Evolutionary conservation across 495 filamentous ascomycete species (phyloP).

Genomic region (Talaromyces adpressus): DNA sequence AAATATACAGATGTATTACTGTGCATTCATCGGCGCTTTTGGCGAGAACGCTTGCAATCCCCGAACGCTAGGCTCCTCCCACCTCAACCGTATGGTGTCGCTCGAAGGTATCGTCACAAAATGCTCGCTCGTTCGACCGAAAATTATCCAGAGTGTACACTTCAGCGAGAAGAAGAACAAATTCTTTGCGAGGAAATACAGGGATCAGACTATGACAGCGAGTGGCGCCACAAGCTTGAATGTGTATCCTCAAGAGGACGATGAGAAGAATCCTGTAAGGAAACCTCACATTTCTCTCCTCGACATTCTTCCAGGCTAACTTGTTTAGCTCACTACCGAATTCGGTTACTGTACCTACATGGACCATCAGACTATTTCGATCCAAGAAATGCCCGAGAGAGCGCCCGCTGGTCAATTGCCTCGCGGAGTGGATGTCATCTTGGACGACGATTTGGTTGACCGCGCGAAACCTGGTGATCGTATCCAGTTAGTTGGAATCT

Average conservation of each 20-base stretch:
- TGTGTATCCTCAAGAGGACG: conserved; percentile 93
- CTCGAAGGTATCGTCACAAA: conserved; percentile 97
- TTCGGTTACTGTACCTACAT: conserved; percentile 93
- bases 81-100: conserved; percentile 93
- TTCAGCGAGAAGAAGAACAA: conserved; percentile 79
- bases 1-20: conserved; percentile 69
- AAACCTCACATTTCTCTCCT: neutral
- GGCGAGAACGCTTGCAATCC: conserved; percentile 94
- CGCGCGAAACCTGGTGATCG: conserved; percentile 91
- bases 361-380: conserved; percentile 96
- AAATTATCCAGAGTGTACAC: conserved; percentile 96
- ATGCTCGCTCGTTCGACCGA: conserved; percentile 90
- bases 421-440: conserved; percentile 92
- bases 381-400: conserved; percentile 99
- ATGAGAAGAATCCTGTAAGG: conserved; percentile 61
- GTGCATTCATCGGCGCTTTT: conserved; percentile 90
- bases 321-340: conserved; percentile 68
- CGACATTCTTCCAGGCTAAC: conserved; percentile 11
- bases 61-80: conserved; percentile 77
- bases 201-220: conserved; percentile 92
- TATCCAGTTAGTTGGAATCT: conserved; percentile 93
- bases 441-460: conserved; percentile 96
- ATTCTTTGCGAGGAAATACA: conserved; percentile 80
- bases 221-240: conserved; percentile 79
- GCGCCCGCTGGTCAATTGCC: conserved; percentile 95